Base-by-base conservation (phyloP, 768 basidiomycete species). In the Udeniomyces megalosporus region DNA sequence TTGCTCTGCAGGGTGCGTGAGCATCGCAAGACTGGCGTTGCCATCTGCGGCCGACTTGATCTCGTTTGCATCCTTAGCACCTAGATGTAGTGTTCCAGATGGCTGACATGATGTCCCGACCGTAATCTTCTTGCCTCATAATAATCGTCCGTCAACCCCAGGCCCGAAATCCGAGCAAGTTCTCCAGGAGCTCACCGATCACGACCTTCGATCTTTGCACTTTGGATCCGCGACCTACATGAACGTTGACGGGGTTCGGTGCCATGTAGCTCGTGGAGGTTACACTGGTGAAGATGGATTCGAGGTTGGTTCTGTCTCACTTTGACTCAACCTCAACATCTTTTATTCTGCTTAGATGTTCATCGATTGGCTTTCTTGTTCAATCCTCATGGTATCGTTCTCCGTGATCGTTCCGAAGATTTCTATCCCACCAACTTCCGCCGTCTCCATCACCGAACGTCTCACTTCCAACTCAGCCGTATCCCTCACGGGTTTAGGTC, bases 271-370 rank as follows among this genome's bases (percentile, higher is more conserved):
- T 8, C 82, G 95, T 17, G 88, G 90, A 31, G 95, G 95, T 4
- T 99, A 99, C 75, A 97, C 95, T 0, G 95, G 95, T 12, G 95
- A 99, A 75, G 95, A 99, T 73, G 95, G 95, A 0, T 97, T 99
- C 67, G 95, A 99, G 79, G 90, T 83, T 28, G 62, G 76, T 63
- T 29, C 28, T 32, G 50, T 52, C 53, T 26, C 47, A 4, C 31
- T 47, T 52, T 49, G 49, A 48, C n/a, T n/a, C n/a, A n/a, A n/a
- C n/a, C n/a, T n/a, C n/a, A n/a, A n/a, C n/a, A 15, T 53, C 45
- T 14, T 46, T 22, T 52, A 42, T 12, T 46, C 28, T 35, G 20
- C 29, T 7, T 24, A n/a, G n/a, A n/a, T n/a, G n/a, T n/a, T n/a
- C n/a, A n/a, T n/a, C n/a, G 89, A 5, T 82, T 93, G 14, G 88